These are phyloP conservation scores for Eucalyptus regnans DNA, from an alignment of 345 rosid genomes.

Conservation along the genomic window DNA sequence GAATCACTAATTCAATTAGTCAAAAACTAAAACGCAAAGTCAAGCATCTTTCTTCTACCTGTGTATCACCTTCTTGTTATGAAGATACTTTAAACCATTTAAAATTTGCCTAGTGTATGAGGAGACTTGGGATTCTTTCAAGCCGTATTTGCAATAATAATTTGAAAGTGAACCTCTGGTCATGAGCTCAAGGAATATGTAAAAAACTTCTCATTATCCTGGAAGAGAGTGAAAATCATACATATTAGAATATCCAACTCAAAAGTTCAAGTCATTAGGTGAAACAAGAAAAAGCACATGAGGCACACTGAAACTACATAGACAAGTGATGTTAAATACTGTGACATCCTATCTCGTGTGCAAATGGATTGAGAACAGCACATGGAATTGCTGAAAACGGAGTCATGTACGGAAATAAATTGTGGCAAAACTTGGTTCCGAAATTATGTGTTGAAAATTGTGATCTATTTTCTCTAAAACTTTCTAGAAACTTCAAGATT, in stretches of 20 bases:
- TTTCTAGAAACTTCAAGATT: too few species aligned
- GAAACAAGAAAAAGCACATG: background rate
- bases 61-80: constrained; percentile 48
- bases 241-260: background rate
- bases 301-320: background rate
- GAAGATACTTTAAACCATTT: constrained; percentile 71
- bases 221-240: background rate
- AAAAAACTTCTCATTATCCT: constrained; percentile 67
- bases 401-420: too few species aligned
- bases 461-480: too few species aligned
- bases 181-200: constrained; percentile 73
- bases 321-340: too few species aligned
- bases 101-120: constrained; percentile 64
- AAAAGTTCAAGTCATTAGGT: background rate
- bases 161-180: constrained; percentile 56
- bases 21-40: background rate
- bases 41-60: background rate
- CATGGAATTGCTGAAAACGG: too few species aligned
- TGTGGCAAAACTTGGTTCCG: too few species aligned
- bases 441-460: too few species aligned
- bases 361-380: too few species aligned
- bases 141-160: constrained; percentile 35
- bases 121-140: constrained; percentile 52
- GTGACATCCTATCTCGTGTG: too few species aligned
- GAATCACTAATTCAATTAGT: background rate